Evolutionary conservation across 2,329 filamentous ascomycete species (phyloP).

Genomic region (Fusarium oxysporum): DNA sequence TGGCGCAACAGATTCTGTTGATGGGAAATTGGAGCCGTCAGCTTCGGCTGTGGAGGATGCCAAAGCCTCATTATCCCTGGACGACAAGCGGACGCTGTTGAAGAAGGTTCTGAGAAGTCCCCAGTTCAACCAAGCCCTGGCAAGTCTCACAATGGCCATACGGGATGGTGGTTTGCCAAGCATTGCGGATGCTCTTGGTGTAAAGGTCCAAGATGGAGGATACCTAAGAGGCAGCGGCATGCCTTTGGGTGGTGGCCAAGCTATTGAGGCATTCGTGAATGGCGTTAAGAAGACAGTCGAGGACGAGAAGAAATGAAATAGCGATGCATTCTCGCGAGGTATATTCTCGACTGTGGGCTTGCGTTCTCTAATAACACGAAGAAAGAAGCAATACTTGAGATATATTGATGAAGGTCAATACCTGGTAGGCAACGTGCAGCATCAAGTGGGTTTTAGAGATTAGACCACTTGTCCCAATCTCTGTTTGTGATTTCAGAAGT

Average conservation of each 20-base stretch:
- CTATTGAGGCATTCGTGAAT: conserved; percentile 90
- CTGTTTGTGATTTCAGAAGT: background rate
- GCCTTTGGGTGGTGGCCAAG: conserved; percentile 87
- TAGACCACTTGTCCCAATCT: background rate
- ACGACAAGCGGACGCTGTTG: conserved; percentile 84
- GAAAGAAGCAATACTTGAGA: background rate
- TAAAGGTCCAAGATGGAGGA: conserved; percentile 87
- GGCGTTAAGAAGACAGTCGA: conserved; percentile 85
- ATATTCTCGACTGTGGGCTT: conserved; percentile 6
- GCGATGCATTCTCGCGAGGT: background rate
- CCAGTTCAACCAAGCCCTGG: conserved; percentile 88
- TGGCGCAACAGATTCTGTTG: conserved; percentile 67
- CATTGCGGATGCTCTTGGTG: conserved; percentile 85
- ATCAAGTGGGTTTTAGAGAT: conserved; percentile 6
- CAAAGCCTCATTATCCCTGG: conserved; percentile 76
- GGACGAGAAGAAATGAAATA: conserved; percentile 57
- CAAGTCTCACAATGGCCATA: conserved; percentile 86
- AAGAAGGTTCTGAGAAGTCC: conserved; percentile 87
- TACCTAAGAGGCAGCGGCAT: conserved; percentile 81
- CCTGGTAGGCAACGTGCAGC: conserved; percentile 9
- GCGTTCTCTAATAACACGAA: background rate
- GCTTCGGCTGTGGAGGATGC: conserved; percentile 77
- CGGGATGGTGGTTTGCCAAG: conserved; percentile 91
- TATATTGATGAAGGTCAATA: conserved; percentile 23
- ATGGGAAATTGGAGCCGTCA: conserved; percentile 72